Conservation (phyloP, 192 early-diverging fungal species). For the Coemansia sp. region DNA sequence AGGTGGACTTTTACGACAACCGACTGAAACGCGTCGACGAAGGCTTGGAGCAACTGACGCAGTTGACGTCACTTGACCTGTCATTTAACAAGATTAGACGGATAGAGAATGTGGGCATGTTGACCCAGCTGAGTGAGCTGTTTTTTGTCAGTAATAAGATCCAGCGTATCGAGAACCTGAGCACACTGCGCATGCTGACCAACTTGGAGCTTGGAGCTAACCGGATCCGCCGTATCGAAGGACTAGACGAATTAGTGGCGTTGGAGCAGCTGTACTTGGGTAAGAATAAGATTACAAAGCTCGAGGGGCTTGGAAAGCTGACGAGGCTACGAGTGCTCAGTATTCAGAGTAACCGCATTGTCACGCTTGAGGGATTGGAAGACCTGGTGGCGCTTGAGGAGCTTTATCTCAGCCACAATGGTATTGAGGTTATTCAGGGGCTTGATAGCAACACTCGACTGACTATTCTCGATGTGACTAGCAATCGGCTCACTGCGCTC, state of each 20-base stretch:
- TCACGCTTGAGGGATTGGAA: conserved; percentile 74
- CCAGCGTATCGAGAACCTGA: conserved; percentile 76
- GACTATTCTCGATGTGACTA: conserved; percentile 83
- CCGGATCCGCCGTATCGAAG: conserved; percentile 86
- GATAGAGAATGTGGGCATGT: conserved; percentile 68
- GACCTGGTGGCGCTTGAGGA: conserved; percentile 76
- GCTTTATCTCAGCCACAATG: conserved; percentile 93
- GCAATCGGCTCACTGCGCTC: conserved; percentile 75
- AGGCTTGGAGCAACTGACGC: conserved; percentile 60
- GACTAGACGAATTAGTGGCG: conserved; percentile 76
- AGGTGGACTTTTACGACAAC: conserved; percentile 98
- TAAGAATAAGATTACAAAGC: conserved; percentile 93
- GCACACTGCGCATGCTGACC: conserved; percentile 64
- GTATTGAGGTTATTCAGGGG: conserved; percentile 73
- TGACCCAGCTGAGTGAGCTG: conserved; percentile 70
- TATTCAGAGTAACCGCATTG: conserved; percentile 89
- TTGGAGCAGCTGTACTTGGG: conserved; percentile 94
- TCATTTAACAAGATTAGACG: conserved; percentile 95
- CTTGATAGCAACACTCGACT: conserved; percentile 79
- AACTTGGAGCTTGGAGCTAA: conserved; percentile 97
- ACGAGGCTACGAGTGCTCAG: conserved; percentile 70
- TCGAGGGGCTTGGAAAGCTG: conserved; percentile 70
- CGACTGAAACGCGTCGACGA: conserved; percentile 71
- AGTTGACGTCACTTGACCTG: conserved; percentile 79
- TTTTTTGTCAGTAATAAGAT: conserved; percentile 97